Evolutionary conservation across 2,329 filamentous ascomycete genomes (phyloP).

Genomic region (Trichoderma oligosporum): DNA sequence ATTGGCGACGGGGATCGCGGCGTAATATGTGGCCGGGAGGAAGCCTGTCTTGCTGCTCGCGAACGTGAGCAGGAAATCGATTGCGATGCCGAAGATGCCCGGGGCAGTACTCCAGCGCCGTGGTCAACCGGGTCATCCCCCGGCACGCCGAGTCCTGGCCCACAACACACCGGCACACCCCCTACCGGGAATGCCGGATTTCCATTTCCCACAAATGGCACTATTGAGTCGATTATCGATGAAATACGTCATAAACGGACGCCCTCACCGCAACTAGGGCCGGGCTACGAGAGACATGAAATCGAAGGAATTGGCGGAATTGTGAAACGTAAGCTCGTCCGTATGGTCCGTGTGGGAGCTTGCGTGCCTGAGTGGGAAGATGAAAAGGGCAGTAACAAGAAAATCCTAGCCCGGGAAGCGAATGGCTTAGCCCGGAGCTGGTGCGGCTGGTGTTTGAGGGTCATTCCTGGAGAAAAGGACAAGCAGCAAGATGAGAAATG

Average conservation of each 20-base stretch:
- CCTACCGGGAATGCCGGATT: constrained; percentile 21
- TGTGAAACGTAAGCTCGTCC: constrained; percentile 83
- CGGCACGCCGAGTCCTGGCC: constrained; percentile 15
- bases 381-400: constrained; percentile 54
- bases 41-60: constrained; percentile 69
- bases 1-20: constrained; percentile 86
- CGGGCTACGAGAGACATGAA: constrained; percentile 81
- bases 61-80: constrained; percentile 81
- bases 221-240: constrained; percentile 29
- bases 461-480: constrained; percentile 59
- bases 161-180: constrained; percentile 23
- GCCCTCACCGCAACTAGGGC: constrained; percentile 51
- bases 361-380: constrained; percentile 84
- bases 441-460: constrained; percentile 87
- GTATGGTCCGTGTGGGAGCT: constrained; percentile 74
- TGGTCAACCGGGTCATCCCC: constrained; percentile 24
- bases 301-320: constrained; percentile 86
- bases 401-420: constrained; percentile 68
- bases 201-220: constrained; percentile 21
- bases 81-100: constrained; percentile 73
- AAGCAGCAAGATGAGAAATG: constrained; percentile 24
- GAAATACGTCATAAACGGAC: constrained; percentile 39
- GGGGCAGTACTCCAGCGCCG: constrained; percentile 37
- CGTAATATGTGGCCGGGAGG: constrained; percentile 78
- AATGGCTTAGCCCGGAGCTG: constrained; percentile 68